Evolutionary conservation across 345 rosid genomes (phyloP).

Genomic region (Bruguiera sexangula): DNA sequence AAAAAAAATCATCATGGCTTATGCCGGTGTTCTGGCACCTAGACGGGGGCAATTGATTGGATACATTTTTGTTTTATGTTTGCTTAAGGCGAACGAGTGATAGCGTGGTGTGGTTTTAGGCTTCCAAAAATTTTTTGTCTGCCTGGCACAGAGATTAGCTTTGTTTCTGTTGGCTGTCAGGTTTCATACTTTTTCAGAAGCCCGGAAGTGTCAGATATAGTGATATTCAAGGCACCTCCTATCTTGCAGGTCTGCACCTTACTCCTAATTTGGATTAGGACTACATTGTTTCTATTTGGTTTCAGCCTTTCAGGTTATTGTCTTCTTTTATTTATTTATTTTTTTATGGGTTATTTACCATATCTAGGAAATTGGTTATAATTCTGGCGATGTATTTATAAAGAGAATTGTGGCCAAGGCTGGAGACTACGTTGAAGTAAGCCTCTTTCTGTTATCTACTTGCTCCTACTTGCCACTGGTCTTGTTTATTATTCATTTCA

Average conservation of each 20-base stretch:
- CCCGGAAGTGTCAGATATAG: constrained; percentile 84
- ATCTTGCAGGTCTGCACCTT: constrained; percentile 47
- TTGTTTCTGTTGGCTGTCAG: constrained; percentile 31
- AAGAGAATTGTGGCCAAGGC: constrained; percentile 91
- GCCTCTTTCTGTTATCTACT: constrained; percentile 26
- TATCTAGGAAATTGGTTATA: not conserved
- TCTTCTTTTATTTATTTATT: not conserved
- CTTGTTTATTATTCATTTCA: not conserved
- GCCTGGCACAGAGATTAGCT: not conserved
- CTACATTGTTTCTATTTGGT: no score
- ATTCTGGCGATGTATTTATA: constrained; percentile 52
- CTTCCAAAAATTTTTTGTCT: not conserved
- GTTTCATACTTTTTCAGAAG: constrained; percentile 75
- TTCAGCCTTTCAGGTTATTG: not conserved
- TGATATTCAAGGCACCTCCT: constrained; percentile 86
- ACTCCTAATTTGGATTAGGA: no score
- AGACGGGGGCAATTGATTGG: no score
- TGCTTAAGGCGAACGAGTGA: not conserved
- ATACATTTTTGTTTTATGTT: not conserved
- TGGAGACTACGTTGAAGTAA: constrained; percentile 86
- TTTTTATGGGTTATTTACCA: not conserved
- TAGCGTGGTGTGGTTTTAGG: no score
- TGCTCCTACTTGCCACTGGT: constrained; percentile 8
- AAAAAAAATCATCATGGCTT: no score
- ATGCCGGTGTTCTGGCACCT: no score